Base-by-base conservation (phyloP, 495 filamentous ascomycete species). In the Astrothelium subdiscretum region DNA sequence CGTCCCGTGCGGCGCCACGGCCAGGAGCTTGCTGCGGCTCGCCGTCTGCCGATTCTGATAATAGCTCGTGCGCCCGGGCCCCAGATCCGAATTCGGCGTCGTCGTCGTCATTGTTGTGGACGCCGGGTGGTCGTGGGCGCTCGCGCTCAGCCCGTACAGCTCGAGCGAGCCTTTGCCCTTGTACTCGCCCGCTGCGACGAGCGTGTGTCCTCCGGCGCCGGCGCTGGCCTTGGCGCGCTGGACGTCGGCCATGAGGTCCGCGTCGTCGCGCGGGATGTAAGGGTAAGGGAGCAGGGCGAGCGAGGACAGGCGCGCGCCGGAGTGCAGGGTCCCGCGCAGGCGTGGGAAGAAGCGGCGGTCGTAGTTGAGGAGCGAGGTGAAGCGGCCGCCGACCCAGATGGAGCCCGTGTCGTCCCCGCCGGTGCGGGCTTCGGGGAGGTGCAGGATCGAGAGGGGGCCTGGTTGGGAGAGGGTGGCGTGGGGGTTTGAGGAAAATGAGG, bases 121-220 rank as follows among this genome's bases (percentile, higher is more conserved):
- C n/a, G n/a, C n/a, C n/a, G n/a, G n/a, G n/a, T n/a, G n/a, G 58
- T 62, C 57, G 57, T 64, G 43, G 18, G 71, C 64, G 11, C 66
- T 66, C 0, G 61, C 52, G 72, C 74, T 63, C 11, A 94, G 73
- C 57, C 83, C 83, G 72, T 96, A 96, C n/a, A 95, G 75, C 69
- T 97, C 92, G 11, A 97, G 77, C 0, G 89, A 91, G 5, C 92
- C 92, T 69, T 92, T 87, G 22, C 89, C 90, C 63, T 95, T 95
- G 74, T 97, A 97, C 71, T 95, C 91, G n/a, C 91, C 92, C 62
- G 87, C 89, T 20, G 91, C 91, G 35, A 92, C 83, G 43, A 97
- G 74, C 4, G 83, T 87, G 59, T 83, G 77, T 2, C 81, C 79
- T 10, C n/a, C n/a, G n/a, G n/a, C n/a, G n/a, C n/a, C n/a, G n/a